Evolutionary conservation across 1,284 basidiomycete genomes (phyloP).

Genomic region (Kwoniella shivajii): DNA sequence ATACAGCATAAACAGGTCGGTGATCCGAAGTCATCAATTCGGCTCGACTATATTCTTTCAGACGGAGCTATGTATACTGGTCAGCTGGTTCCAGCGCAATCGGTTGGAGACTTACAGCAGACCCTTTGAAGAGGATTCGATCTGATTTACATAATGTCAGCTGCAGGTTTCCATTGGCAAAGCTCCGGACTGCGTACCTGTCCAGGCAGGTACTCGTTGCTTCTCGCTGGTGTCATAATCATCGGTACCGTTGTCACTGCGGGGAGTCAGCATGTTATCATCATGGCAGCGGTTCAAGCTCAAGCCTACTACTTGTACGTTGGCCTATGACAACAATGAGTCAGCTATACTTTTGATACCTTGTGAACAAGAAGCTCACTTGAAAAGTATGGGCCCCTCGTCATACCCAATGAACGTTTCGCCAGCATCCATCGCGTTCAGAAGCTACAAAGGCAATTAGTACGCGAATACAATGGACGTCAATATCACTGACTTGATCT

Average conservation of each 20-base stretch:
- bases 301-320: constrained; percentile 55
- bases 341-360: not conserved
- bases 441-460: constrained; percentile 59
- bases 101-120: constrained; percentile 59
- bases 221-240: constrained; percentile 96
- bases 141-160: constrained; percentile 58
- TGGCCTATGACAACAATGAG: constrained; percentile 28
- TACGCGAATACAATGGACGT: not conserved
- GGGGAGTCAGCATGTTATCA: constrained; percentile 7
- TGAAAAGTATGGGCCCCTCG: constrained; percentile 84
- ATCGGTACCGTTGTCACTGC: constrained; percentile 63
- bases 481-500: constrained; percentile 70
- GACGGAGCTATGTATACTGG: constrained; percentile 18
- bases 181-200: constrained; percentile 61
- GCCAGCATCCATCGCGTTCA: constrained; percentile 67
- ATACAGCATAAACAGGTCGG: constrained; percentile 86
- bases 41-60: constrained; percentile 61
- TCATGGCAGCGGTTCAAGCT: not conserved
- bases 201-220: constrained; percentile 95
- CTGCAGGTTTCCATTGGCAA: not conserved
- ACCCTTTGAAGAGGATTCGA: constrained; percentile 83
- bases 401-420: constrained; percentile 79
- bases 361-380: constrained; percentile 24
- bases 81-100: constrained; percentile 3
- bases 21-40: constrained; percentile 91